A percentile compares a stretch with the other conserved stretches of the same genome.
Evolutionary conservation across 208 protist species (phyloP).

Genomic region (Trypanosomatidae sp.): DNA sequence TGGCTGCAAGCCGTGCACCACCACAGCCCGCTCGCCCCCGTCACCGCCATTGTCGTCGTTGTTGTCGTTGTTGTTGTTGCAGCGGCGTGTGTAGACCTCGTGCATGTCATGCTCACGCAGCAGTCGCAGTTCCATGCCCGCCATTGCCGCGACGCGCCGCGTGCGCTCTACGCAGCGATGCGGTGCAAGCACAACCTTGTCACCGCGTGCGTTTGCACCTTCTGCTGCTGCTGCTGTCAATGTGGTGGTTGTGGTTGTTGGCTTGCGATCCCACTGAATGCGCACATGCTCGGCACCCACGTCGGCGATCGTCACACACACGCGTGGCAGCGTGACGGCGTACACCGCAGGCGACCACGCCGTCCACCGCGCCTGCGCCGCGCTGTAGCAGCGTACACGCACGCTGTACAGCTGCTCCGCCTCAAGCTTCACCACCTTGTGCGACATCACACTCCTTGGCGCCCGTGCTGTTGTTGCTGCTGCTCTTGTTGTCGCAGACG

Average conservation of each 20-base stretch:
- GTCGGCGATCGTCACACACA: slow-evolving; percentile 30
- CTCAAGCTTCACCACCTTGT: slow-evolving; percentile 76
- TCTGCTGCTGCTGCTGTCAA: neutral
- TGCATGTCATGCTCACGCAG: slow-evolving; percentile 60
- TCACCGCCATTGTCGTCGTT: neutral
- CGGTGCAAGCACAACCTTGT: neutral
- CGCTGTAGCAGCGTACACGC: slow-evolving; percentile 35
- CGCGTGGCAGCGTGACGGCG: slow-evolving; percentile 37
- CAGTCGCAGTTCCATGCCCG: slow-evolving; percentile 57
- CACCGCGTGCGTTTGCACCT: neutral
- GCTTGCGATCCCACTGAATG: slow-evolving; percentile 57
- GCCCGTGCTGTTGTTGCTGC: neutral
- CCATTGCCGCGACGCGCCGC: slow-evolving; percentile 14
- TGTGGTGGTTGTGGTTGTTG: neutral
- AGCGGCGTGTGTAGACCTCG: slow-evolving; percentile 10
- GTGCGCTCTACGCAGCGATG: neutral
- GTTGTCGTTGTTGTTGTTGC: too few relatives aligned
- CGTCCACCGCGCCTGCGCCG: slow-evolving; percentile 27
- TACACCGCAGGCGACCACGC: slow-evolving; percentile 44
- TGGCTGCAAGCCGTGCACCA: slow-evolving; percentile 50
- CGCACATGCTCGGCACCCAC: slow-evolving; percentile 81
- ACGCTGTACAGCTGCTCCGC: slow-evolving; percentile 34
- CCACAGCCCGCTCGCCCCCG: slow-evolving; percentile 22
- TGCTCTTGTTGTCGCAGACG: neutral
- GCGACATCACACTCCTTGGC: neutral